Evolutionary conservation across 495 filamentous ascomycete species (phyloP).

Genomic region (Daldinia loculata): DNA sequence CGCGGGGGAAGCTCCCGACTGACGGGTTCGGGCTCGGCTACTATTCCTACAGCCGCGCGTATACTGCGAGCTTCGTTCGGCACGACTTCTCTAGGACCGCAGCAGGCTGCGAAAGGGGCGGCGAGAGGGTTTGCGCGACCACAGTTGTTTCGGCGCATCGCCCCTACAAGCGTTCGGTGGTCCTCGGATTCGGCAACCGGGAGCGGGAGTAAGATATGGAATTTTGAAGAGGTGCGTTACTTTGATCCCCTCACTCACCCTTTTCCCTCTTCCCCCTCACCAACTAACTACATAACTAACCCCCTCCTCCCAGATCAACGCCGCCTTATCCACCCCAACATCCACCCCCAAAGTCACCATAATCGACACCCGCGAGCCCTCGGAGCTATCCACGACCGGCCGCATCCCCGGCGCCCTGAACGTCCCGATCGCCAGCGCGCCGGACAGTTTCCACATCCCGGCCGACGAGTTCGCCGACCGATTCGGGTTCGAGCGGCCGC

Average conservation of each 20-base stretch:
- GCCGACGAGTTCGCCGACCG: slow-evolving; percentile 79
- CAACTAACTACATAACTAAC: too few relatives aligned
- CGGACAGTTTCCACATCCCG: slow-evolving; percentile 78
- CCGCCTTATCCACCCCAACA: slow-evolving; percentile 4
- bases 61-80: slow-evolving; percentile 11
- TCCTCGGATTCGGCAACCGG: slow-evolving; percentile 37
- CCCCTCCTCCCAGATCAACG: slow-evolving; percentile 26
- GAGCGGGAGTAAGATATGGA: slow-evolving; percentile 54
- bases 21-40: neutral
- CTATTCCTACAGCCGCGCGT: neutral
- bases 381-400: slow-evolving; percentile 73
- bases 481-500: slow-evolving; percentile 73
- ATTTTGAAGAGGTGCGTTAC: slow-evolving; percentile 54
- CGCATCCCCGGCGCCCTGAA: slow-evolving; percentile 81
- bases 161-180: slow-evolving; percentile 20
- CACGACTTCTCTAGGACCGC: neutral
- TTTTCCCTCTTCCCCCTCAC: neutral
- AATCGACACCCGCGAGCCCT: slow-evolving; percentile 84
- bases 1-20: slow-evolving; percentile 10
- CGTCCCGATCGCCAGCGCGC: slow-evolving; percentile 78
- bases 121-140: neutral
- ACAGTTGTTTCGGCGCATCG: slow-evolving; percentile 1
- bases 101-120: neutral
- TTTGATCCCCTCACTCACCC: neutral
- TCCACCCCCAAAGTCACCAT: slow-evolving; percentile 16